Conservation (phyloP, 805 yeast genomes). For the Metschnikowia gelsemii region DNA sequence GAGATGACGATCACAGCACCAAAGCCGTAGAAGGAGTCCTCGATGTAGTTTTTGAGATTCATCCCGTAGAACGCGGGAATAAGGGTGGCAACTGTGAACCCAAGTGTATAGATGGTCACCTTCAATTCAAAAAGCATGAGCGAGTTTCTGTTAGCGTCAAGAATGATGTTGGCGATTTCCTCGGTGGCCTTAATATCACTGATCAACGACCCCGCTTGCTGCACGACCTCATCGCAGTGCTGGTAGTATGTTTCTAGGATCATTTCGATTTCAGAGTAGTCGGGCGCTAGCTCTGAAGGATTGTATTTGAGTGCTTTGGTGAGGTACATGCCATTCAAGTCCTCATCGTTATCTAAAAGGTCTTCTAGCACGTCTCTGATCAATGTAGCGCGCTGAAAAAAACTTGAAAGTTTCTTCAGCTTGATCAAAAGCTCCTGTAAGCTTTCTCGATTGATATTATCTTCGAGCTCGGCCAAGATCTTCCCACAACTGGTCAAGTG, state of each 20-base stretch:
- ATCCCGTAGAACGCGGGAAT: slow-evolving; percentile 88
- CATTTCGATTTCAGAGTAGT: slow-evolving; percentile 79
- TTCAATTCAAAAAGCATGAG: slow-evolving; percentile 83
- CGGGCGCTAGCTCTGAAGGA: slow-evolving; percentile 23
- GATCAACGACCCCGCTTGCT: slow-evolving; percentile 78
- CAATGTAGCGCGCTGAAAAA: slow-evolving; percentile 71
- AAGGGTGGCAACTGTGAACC: slow-evolving; percentile 80
- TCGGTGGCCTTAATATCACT: slow-evolving; percentile 88
- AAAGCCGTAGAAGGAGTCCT: slow-evolving; percentile 65
- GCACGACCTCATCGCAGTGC: slow-evolving; percentile 91
- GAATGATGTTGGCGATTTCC: slow-evolving; percentile 85
- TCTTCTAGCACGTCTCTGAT: slow-evolving; percentile 83
- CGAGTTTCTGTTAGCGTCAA: slow-evolving; percentile 89
- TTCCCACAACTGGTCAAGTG: slow-evolving; percentile 59
- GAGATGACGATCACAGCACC: slow-evolving; percentile 54
- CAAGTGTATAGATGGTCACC: slow-evolving; percentile 79
- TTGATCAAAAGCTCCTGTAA: slow-evolving; percentile 70
- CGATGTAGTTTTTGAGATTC: slow-evolving; percentile 78
- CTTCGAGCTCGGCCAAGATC: slow-evolving; percentile 70
- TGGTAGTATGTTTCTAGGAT: slow-evolving; percentile 83
- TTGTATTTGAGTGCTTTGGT: slow-evolving; percentile 39
- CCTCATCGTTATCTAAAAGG: slow-evolving; percentile 82
- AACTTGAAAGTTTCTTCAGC: slow-evolving; percentile 68
- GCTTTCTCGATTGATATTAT: slow-evolving; percentile 72
- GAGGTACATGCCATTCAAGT: slow-evolving; percentile 74